Base-by-base conservation (phyloP, 2,329 filamentous ascomycete genomes). In the Aureobasidium sp. region DNA sequence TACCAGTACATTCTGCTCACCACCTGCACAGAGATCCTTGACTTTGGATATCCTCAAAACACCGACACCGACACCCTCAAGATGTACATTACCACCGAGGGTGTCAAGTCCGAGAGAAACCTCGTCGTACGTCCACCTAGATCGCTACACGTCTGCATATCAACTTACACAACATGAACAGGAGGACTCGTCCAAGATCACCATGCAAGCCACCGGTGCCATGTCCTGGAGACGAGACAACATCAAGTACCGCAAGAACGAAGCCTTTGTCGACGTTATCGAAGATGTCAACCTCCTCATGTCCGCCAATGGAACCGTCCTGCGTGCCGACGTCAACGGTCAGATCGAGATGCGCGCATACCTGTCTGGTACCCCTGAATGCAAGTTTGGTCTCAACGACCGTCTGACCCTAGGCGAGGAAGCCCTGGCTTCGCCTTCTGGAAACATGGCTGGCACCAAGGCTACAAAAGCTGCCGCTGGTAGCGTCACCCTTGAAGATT, bases 61-160 rank as follows among this genome's bases (percentile, higher is more conserved):
- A 99, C 94, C 65, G 94, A 99, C 78, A 96, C 93, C 59, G 94
- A 99, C 74, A 97, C 94, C 16, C 81, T 99, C 69, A 99, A 99
- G 78, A 97, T 97, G 93, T 99, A 99, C 81, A 99, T 99, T 72
- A 99, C 95, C 47, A 99, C 94, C 39, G 94, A 99, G 78, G 94
- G 94, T 63, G 93, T 99, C 77, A 97, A 97, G 76, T 95, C 91
- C 36, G 91, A 91, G 74, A 81, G 86, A 67, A 47, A 54, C 36
- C 62, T 63, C 7, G 42, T 61, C 27, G 59, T 61, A 48, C 27
- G 50, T 15, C 30, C 10, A 10, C 86, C 83, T 67, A 88, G 86
- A 75, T 73, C 73, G 2, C 13, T 21, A 21, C n/a, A 10, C 11
- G 6, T 16, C 3, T 29, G 16, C 70, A 49, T 13, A 21, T 10